These are phyloP conservation scores for Polygonum maritimum DNA, from an alignment of 148 eudicot genomes.

Conservation along the genomic window DNA sequence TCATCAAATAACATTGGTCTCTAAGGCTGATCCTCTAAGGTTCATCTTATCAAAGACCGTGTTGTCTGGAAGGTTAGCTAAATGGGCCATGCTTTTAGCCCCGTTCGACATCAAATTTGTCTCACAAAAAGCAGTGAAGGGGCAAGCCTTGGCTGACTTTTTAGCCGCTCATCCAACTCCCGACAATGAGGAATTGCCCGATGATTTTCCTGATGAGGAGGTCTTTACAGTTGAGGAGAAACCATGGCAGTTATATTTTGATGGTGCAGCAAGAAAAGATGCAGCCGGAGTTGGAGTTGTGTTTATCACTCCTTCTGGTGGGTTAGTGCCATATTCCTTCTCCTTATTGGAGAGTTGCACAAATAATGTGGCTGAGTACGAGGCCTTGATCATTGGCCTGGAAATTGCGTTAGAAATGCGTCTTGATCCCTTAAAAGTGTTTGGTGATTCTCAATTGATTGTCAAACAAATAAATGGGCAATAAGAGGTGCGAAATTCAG, in stretches of 20 bases:
- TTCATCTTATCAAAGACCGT: neutral
- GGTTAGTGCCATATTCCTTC: neutral
- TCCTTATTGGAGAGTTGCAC: neutral
- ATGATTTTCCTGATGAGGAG: neutral
- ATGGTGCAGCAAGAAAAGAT: neutral
- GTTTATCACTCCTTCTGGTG: neutral
- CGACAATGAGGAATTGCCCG: neutral
- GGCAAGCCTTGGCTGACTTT: neutral
- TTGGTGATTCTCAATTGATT: neutral
- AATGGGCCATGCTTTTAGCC: neutral
- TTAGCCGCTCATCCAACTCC: neutral
- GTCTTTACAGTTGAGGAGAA: neutral
- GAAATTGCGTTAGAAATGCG: neutral
- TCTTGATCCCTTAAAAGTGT: neutral
- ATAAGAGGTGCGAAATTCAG: neutral
- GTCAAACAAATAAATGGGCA: neutral
- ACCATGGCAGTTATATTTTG: neutral
- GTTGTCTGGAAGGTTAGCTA: neutral
- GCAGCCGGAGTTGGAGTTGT: neutral
- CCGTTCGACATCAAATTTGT: neutral
- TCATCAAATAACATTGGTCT: neutral
- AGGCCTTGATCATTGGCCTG: neutral
- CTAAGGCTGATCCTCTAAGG: neutral
- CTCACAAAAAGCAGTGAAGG: neutral
- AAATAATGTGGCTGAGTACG: neutral